Evolutionary conservation across 2,329 filamentous ascomycete genomes (phyloP).

Genomic region (Monilinia vaccinii-corymbosi): DNA sequence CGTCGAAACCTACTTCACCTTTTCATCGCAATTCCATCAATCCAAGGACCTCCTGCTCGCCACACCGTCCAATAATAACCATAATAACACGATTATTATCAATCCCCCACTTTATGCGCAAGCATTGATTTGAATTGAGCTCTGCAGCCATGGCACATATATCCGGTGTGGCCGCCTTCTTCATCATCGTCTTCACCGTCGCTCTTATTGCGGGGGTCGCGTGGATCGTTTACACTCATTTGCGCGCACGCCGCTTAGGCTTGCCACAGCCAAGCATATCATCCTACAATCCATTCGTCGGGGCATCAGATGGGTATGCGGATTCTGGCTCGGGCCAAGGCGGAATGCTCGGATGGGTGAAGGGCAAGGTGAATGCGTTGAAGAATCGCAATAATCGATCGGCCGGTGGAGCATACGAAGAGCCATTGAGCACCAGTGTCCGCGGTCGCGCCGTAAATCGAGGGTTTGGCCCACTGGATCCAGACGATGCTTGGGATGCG

Average conservation of each 20-base stretch:
- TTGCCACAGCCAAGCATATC: constrained; percentile 60
- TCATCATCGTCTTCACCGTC: constrained; percentile 62
- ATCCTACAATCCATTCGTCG: constrained; percentile 62
- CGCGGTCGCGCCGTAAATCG: constrained; percentile 37
- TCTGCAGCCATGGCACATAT: constrained; percentile 43
- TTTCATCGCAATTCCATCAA: too few species aligned
- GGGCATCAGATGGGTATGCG: constrained; percentile 31
- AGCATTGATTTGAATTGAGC: neutral
- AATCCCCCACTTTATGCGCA: neutral
- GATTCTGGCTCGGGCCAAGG: constrained; percentile 40
- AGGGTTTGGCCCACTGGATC: constrained; percentile 62
- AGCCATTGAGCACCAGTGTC: constrained; percentile 34
- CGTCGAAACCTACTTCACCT: too few species aligned
- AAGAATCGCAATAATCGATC: constrained; percentile 57
- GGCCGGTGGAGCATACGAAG: constrained; percentile 64
- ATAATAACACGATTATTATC: too few species aligned
- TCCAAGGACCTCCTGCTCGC: too few species aligned
- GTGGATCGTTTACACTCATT: constrained; percentile 64
- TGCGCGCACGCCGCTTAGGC: constrained; percentile 64
- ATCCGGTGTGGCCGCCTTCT: constrained; percentile 58
- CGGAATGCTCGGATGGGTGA: constrained; percentile 65
- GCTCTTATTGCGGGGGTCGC: constrained; percentile 46
- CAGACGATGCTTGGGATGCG: constrained; percentile 80
- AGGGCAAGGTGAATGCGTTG: constrained; percentile 53
- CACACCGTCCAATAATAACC: too few species aligned